These are phyloP conservation scores for Cutaneotrichosporon cavernicola DNA, from an alignment of 1,284 basidiomycete species.

Conservation along the genomic window DNA sequence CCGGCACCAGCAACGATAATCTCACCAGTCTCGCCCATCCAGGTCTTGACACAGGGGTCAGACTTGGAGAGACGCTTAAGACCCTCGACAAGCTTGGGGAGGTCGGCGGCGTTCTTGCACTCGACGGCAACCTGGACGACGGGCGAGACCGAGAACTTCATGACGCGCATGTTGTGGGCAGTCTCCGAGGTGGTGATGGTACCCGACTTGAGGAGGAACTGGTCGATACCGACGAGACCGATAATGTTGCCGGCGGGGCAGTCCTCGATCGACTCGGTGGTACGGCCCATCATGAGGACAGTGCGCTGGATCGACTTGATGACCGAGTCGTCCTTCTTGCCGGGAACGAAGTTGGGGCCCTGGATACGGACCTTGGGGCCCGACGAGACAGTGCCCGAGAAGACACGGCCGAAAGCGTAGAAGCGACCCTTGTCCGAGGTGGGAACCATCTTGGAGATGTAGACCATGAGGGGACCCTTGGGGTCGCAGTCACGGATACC, in stretches of 20 bases:
- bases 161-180: constrained; percentile 99
- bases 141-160: constrained; percentile 99
- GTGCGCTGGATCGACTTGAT: constrained; percentile 99
- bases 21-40: constrained; percentile 89
- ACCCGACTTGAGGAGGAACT: constrained; percentile 99
- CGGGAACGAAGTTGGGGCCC: constrained; percentile 97
- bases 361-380: constrained; percentile 99
- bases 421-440: constrained; percentile 99
- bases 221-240: constrained; percentile 99
- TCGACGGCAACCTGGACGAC: constrained; percentile 99
- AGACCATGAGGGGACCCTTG: constrained; percentile 93
- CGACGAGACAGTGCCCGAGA: constrained; percentile 95
- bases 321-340: constrained; percentile 98
- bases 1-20: constrained; percentile 99
- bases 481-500: constrained; percentile 99
- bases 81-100: constrained; percentile 99
- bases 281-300: constrained; percentile 99
- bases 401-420: constrained; percentile 99
- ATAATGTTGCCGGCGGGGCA: constrained; percentile 98
- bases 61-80: constrained; percentile 99
- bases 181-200: constrained; percentile 97
- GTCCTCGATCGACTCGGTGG: constrained; percentile 98
- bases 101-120: constrained; percentile 98
- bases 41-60: constrained; percentile 97
- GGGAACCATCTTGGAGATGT: constrained; percentile 99